Evolutionary conservation across 2,329 filamentous ascomycete genomes (phyloP).

Genomic region (Monilinia fructicola): DNA sequence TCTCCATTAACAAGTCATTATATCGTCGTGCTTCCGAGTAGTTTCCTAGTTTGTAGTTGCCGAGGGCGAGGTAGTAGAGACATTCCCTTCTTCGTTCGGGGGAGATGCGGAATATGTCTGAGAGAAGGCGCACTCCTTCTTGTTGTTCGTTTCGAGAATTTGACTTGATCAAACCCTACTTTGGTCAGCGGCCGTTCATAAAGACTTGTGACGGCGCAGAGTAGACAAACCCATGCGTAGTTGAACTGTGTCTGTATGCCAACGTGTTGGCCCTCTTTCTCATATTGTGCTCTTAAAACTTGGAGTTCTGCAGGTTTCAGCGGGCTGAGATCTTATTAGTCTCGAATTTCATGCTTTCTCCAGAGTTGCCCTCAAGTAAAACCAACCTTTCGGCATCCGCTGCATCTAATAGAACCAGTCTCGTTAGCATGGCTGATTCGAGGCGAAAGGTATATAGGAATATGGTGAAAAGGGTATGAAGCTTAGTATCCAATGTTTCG

Average conservation of each 20-base stretch:
- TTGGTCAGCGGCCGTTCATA: conserved; percentile 7
- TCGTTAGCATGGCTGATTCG: conserved; percentile 38
- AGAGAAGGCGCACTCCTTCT: conserved; percentile 87
- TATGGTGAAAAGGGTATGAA: conserved; percentile 33
- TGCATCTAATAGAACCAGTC: conserved; percentile 64
- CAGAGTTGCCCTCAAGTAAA: neutral
- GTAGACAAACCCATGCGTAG: conserved; percentile 82
- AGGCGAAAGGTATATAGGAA: conserved; percentile 34
- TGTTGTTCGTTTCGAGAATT: conserved; percentile 82
- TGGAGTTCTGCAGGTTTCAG: conserved; percentile 89
- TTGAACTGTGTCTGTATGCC: conserved; percentile 99
- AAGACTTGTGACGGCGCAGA: neutral
- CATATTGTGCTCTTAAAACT: conserved; percentile 89
- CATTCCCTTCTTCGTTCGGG: conserved; percentile 95
- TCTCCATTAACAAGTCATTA: conserved; percentile 87
- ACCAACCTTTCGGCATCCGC: conserved; percentile 91
- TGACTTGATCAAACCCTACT: conserved; percentile 91
- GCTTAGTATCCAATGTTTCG: conserved; percentile 32
- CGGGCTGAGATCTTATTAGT: conserved; percentile 56
- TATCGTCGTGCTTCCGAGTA: conserved; percentile 93
- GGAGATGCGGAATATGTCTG: conserved; percentile 92
- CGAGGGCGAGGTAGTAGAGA: conserved; percentile 94
- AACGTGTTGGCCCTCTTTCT: conserved; percentile 96
- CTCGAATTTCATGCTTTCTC: neutral
- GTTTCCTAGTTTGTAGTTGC: conserved; percentile 98